These are phyloP conservation scores for Tetracentron sinense DNA, from an alignment of 164 flowering plant genomes.

Conservation along the genomic window DNA sequence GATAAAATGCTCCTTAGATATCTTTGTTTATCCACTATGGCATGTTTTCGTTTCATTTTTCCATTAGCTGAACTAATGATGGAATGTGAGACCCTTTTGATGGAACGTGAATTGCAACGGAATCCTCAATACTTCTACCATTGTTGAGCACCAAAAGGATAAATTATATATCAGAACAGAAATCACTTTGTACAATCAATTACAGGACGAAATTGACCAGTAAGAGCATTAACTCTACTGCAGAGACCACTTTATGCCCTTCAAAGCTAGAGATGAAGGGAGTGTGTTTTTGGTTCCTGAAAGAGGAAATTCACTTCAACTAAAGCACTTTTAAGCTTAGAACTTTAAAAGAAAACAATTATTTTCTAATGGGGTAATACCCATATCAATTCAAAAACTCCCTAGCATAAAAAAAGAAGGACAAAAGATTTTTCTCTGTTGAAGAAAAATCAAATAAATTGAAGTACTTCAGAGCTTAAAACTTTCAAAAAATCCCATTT, in stretches of 20 bases:
- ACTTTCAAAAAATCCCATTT: background rate
- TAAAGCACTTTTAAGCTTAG: background rate
- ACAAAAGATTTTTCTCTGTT: background rate
- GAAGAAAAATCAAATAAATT: background rate
- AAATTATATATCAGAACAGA: too few species aligned
- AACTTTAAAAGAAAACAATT: background rate
- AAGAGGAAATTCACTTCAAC: background rate
- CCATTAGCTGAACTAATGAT: conserved; percentile 4
- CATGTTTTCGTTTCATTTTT: conserved; percentile 11
- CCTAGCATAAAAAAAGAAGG: background rate
- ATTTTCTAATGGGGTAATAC: background rate
- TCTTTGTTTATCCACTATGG: conserved; percentile 2
- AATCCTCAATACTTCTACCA: conserved; percentile 25
- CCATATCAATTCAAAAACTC: background rate
- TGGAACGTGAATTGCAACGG: conserved; percentile 15
- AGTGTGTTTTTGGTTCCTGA: background rate
- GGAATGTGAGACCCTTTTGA: conserved; percentile 19
- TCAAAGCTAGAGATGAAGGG: background rate
- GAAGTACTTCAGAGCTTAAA: background rate
- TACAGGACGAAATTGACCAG: background rate
- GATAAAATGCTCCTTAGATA: too few species aligned
- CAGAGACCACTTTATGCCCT: background rate
- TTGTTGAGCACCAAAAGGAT: conserved; percentile 6
- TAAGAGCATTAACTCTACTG: background rate
- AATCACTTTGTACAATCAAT: background rate